Percentiles rank a stretch among this genome's conserved stretches.
Evolutionary conservation across 2,329 filamentous ascomycete species (phyloP).

Genomic region (Fusarium bulbicola): DNA sequence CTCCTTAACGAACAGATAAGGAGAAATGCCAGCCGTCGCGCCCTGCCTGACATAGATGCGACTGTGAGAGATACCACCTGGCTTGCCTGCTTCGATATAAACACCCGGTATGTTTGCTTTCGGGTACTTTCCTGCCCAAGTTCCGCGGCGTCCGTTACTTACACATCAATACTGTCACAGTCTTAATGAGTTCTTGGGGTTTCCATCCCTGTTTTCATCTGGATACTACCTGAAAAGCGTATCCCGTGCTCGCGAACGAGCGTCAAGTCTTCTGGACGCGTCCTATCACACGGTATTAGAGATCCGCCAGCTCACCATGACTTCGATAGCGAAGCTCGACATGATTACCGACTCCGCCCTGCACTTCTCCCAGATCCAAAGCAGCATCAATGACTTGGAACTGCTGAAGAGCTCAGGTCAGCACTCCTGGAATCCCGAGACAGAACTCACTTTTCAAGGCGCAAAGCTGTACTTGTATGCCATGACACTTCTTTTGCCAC

Average conservation of each 20-base stretch:
- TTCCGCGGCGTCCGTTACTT: neutral
- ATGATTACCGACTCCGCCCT: neutral
- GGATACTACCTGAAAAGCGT: neutral
- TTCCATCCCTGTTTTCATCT: too few relatives aligned
- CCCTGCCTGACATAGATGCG: neutral
- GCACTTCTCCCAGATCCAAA: neutral
- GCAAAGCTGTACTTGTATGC: neutral
- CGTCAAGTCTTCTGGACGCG: neutral
- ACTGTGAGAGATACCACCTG: neutral
- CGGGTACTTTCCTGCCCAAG: accelerated
- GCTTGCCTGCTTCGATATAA: neutral
- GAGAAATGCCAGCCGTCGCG: neutral
- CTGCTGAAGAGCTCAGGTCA: neutral
- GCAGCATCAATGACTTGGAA: neutral
- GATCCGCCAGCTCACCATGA: neutral
- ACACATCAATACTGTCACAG: neutral
- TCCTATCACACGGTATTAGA: neutral
- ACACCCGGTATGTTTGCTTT: neutral
- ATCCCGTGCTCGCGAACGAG: neutral
- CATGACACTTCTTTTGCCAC: neutral
- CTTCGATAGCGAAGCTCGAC: neutral
- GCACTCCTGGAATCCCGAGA: neutral
- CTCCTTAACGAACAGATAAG: neutral
- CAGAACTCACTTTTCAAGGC: neutral
- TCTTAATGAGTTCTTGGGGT: neutral